Conservation (phyloP, 2,329 filamentous ascomycete species). For the Chaetomiaceae sp. region DNA sequence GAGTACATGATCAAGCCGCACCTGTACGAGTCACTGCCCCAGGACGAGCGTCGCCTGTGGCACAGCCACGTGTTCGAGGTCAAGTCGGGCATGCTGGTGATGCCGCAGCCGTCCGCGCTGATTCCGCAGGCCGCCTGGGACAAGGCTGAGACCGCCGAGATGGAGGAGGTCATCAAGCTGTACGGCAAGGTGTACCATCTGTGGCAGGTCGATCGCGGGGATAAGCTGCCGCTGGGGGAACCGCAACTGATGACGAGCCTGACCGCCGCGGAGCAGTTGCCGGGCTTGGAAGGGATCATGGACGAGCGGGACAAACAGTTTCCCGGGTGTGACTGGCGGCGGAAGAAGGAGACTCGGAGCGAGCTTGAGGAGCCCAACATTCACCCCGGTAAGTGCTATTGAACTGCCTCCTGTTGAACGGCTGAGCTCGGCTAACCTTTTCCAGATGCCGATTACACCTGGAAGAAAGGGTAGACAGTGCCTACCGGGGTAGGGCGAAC, state of each 20-base stretch:
- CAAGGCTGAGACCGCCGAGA: slow-evolving; percentile 68
- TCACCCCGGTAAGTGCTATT: slow-evolving; percentile 32
- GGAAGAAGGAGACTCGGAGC: slow-evolving; percentile 40
- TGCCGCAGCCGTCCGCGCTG: slow-evolving; percentile 52
- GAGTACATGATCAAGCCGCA: slow-evolving; percentile 79
- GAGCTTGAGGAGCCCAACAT: slow-evolving; percentile 37
- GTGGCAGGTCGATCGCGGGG: slow-evolving; percentile 76
- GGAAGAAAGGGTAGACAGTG: slow-evolving; percentile 18
- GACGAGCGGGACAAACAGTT: slow-evolving; percentile 41
- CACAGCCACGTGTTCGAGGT: slow-evolving; percentile 72
- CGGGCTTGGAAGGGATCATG: slow-evolving; percentile 38
- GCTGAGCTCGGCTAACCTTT: not conserved
- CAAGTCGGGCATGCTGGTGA: slow-evolving; percentile 72
- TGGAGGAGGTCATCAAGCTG: slow-evolving; percentile 66
- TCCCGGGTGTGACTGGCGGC: slow-evolving; percentile 36
- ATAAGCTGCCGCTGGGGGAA: slow-evolving; percentile 47
- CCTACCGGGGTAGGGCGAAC: too few species aligned
- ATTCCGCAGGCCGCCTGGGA: slow-evolving; percentile 64
- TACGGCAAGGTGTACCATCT: slow-evolving; percentile 84
- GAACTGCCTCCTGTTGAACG: not conserved
- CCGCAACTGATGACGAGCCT: slow-evolving; percentile 52
- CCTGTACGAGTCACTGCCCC: slow-evolving; percentile 59
- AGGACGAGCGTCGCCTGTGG: slow-evolving; percentile 69
- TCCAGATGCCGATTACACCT: slow-evolving; percentile 20
- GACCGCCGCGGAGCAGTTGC: slow-evolving; percentile 42